Evolutionary conservation across 176 grass and related monocot species (phyloP).

Genomic region (Miscanthus lutarioriparius): DNA sequence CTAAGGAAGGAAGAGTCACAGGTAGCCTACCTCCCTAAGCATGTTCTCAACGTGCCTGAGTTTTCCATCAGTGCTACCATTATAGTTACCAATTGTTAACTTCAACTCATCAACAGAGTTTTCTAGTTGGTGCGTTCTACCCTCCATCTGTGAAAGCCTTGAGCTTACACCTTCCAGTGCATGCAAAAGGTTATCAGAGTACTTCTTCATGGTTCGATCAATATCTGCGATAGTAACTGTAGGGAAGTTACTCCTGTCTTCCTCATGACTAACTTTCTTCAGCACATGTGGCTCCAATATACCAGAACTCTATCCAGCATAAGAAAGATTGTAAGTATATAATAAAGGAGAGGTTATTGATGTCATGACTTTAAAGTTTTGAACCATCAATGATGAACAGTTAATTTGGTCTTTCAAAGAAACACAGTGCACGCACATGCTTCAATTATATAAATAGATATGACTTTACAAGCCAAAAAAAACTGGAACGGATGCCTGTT

Average conservation of each 20-base stretch:
- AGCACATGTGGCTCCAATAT: constrained; percentile 52
- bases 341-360: not conserved
- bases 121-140: constrained; percentile 72
- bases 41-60: constrained; percentile 87
- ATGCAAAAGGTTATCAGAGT: constrained; percentile 76
- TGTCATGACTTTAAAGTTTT: not conserved
- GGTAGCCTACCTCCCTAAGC: constrained; percentile 68
- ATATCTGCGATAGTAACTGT: constrained; percentile 62
- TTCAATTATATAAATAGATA: not conserved
- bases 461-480: not conserved
- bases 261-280: constrained; percentile 60
- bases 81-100: constrained; percentile 66
- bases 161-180: constrained; percentile 76
- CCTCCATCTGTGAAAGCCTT: constrained; percentile 74
- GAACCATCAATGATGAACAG: not conserved
- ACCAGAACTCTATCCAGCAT: constrained; percentile 56
- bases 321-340: constrained; percentile 4
- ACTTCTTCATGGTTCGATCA: constrained; percentile 82
- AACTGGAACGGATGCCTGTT: not conserved
- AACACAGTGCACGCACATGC: not conserved
- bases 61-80: constrained; percentile 81
- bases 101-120: constrained; percentile 73
- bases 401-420: not conserved
- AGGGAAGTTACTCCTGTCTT: constrained; percentile 52
- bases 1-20: not conserved